Conservation (phyloP, 164 flowering plant genomes). For the Santalum album region DNA sequence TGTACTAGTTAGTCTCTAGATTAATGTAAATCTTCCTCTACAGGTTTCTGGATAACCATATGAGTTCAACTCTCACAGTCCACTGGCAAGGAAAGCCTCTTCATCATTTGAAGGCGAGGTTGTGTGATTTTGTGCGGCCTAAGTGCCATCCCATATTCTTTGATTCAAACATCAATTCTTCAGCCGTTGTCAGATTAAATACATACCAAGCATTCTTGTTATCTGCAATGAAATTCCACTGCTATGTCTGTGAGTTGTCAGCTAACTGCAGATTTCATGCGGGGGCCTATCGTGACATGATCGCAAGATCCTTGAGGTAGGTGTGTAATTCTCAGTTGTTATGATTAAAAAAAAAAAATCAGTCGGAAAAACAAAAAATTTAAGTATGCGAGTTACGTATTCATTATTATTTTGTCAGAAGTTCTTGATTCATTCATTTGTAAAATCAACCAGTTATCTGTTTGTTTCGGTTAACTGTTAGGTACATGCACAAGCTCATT, state of each 20-base stretch:
- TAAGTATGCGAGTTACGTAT: too few relatives aligned
- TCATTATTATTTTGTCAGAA: too few relatives aligned
- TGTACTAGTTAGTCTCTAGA: too few relatives aligned
- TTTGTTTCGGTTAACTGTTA: constrained; percentile 13
- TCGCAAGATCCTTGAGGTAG: constrained; percentile 58
- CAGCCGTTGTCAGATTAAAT: constrained; percentile 63
- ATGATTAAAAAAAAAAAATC: too few relatives aligned
- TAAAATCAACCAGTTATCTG: not conserved
- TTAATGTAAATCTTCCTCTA: not conserved
- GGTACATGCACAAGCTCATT: constrained; percentile 56
- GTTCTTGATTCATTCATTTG: not conserved
- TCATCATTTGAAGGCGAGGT: constrained; percentile 34
- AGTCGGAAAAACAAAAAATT: too few relatives aligned
- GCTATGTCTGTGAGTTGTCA: constrained; percentile 44
- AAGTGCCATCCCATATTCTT: constrained; percentile 87
- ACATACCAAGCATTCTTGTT: constrained; percentile 72
- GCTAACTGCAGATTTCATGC: constrained; percentile 20
- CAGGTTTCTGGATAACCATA: constrained; percentile 65
- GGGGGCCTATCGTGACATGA: constrained; percentile 19
- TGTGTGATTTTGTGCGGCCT: constrained; percentile 53
- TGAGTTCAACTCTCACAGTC: constrained; percentile 66
- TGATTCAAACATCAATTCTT: constrained; percentile 78
- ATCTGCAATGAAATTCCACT: constrained; percentile 91
- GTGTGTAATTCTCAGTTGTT: not conserved
- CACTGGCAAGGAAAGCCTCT: constrained; percentile 45